A percentile compares a stretch with the other conserved stretches of the same genome.
These are phyloP conservation scores for Cucurbita pepo DNA, from an alignment of 306 rosid species.

Conservation along the genomic window DNA sequence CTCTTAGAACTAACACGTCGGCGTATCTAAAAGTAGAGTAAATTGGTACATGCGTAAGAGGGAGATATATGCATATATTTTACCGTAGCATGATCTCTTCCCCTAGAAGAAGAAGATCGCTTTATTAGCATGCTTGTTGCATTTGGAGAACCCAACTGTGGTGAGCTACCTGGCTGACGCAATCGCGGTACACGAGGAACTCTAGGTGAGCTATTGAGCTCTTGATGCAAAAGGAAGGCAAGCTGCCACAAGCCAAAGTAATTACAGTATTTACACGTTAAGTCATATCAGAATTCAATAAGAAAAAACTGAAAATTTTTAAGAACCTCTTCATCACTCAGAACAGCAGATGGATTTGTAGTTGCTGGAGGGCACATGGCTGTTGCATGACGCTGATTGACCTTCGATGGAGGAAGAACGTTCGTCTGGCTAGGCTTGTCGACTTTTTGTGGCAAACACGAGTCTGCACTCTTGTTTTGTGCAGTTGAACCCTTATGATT, in stretches of 20 bases:
- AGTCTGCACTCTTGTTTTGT: slow-evolving; percentile 46
- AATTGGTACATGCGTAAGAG: neutral
- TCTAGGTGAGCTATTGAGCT: slow-evolving; percentile 91
- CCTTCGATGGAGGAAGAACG: slow-evolving; percentile 52
- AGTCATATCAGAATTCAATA: slow-evolving; percentile 4
- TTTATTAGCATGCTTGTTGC: slow-evolving; percentile 59
- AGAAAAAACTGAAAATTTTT: slow-evolving; percentile 6
- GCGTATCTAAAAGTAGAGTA: neutral
- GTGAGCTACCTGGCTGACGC: slow-evolving; percentile 66
- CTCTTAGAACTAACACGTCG: neutral
- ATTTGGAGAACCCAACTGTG: slow-evolving; percentile 63
- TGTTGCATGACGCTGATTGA: slow-evolving; percentile 41
- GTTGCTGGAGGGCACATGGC: slow-evolving; percentile 38
- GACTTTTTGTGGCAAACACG: slow-evolving; percentile 36
- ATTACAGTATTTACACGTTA: neutral
- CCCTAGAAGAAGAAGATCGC: slow-evolving; percentile 65
- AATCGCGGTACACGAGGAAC: slow-evolving; percentile 97
- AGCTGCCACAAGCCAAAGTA: slow-evolving; percentile 30
- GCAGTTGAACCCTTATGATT: slow-evolving; percentile 40
- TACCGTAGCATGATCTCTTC: slow-evolving; percentile 69
- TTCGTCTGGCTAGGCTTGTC: slow-evolving; percentile 62
- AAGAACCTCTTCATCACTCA: slow-evolving; percentile 91
- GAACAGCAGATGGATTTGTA: slow-evolving; percentile 47
- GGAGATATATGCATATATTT: slow-evolving; percentile 4
- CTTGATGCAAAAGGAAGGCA: slow-evolving; percentile 87